Evolutionary conservation across 495 filamentous ascomycete species (phyloP).

Genomic region (Aspergillus olivimuriae): DNA sequence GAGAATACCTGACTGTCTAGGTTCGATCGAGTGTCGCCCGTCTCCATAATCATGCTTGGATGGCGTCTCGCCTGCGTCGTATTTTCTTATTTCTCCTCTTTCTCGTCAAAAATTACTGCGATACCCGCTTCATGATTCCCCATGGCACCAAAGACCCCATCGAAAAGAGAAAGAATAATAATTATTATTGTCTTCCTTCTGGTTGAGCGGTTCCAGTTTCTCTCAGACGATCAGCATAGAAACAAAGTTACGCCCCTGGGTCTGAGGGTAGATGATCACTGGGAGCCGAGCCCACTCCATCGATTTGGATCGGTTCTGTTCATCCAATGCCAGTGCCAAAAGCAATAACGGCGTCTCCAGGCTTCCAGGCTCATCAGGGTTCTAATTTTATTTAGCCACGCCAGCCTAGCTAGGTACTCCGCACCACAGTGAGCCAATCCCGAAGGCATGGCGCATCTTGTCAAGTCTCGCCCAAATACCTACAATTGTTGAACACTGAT

Average conservation of each 20-base stretch:
- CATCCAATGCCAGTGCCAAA: neutral
- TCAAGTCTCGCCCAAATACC: too few species aligned
- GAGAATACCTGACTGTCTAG: neutral
- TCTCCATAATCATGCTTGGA: slow-evolving; percentile 7
- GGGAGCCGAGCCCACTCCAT: neutral
- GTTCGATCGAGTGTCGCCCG: neutral
- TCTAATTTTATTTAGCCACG: neutral
- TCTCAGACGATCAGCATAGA: neutral
- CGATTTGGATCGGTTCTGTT: neutral
- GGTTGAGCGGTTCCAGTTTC: too few species aligned
- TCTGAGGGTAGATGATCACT: neutral
- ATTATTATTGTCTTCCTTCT: too few species aligned
- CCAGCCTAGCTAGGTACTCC: too few species aligned
- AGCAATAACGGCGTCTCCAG: neutral
- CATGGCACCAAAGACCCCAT: too few species aligned
- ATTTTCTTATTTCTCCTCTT: neutral
- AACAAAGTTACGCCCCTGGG: neutral
- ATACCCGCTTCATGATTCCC: too few species aligned
- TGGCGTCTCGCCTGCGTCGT: neutral
- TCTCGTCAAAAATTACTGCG: neutral
- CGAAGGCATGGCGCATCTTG: neutral
- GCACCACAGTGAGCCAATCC: neutral
- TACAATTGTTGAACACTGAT: too few species aligned
- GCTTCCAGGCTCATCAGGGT: neutral
- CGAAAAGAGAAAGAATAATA: too few species aligned